A percentile compares a stretch with the other conserved stretches of the same genome.
These are phyloP conservation scores for Stevia rebaudiana DNA, from an alignment of 140 eudicot species.

Conservation along the genomic window DNA sequence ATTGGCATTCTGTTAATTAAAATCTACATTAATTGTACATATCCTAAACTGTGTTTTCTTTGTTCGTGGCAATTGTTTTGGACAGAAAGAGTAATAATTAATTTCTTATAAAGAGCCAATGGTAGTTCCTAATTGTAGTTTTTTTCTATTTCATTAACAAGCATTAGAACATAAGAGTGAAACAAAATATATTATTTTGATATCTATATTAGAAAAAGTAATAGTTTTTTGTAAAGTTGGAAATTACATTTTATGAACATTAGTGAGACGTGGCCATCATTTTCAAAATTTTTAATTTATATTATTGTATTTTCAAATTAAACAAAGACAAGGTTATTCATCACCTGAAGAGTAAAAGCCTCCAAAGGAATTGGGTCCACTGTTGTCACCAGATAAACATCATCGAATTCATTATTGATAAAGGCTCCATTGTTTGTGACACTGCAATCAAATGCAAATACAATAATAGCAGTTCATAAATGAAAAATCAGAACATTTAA, in stretches of 20 bases:
- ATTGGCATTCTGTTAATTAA: background rate
- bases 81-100: background rate
- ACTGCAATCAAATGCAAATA: slow-evolving; percentile 42
- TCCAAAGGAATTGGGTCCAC: slow-evolving; percentile 80
- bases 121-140: background rate
- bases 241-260: background rate
- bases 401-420: slow-evolving; percentile 81
- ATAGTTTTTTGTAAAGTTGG: background rate
- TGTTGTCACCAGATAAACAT: slow-evolving; percentile 91
- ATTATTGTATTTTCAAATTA: background rate
- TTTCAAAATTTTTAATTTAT: background rate
- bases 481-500: background rate
- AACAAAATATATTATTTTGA: background rate
- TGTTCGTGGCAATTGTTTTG: background rate
- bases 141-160: background rate
- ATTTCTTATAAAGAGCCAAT: background rate
- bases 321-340: background rate
- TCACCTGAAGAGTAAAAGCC: slow-evolving; percentile 96
- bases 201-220: too few species aligned
- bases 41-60: background rate
- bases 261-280: background rate
- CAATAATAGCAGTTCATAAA: slow-evolving; percentile 9
- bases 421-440: slow-evolving; percentile 77
- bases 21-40: background rate
- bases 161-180: background rate